Percentiles rank a stretch among this genome's conserved stretches.
Conservation (phyloP, 2,329 filamentous ascomycete species). For the Colletotrichum kahawae region DNA sequence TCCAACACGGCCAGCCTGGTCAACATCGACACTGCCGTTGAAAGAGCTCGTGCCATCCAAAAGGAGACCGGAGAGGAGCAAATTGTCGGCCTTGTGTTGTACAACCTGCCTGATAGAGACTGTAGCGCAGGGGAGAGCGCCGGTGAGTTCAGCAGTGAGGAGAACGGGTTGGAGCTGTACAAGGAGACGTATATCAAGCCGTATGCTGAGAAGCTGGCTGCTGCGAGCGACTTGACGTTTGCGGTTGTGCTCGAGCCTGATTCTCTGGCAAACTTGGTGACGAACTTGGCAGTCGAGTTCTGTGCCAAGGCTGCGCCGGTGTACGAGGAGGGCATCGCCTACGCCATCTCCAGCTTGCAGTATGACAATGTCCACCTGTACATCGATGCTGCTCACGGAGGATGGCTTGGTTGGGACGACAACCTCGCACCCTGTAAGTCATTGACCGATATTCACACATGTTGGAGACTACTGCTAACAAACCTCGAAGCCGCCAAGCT, state of each 20-base stretch:
- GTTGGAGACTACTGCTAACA: conserved; percentile 7
- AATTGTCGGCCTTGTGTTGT: conserved; percentile 48
- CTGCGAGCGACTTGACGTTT: conserved; percentile 43
- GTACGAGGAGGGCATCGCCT: conserved; percentile 47
- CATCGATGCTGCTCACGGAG: conserved; percentile 47
- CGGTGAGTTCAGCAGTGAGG: conserved; percentile 41
- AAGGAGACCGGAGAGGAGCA: conserved; percentile 38
- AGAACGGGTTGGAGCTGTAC: conserved; percentile 43
- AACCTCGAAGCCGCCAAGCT: conserved; percentile 38
- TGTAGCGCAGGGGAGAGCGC: conserved; percentile 47
- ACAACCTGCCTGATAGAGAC: conserved; percentile 50
- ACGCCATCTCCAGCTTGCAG: conserved; percentile 44
- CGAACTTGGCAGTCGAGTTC: conserved; percentile 39
- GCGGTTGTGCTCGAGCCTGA: conserved; percentile 50
- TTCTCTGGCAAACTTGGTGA: conserved; percentile 47
- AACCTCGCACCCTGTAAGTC: conserved; percentile 41
- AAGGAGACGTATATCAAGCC: conserved; percentile 44
- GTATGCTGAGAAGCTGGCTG: conserved; percentile 39
- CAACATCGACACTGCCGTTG: conserved; percentile 44
- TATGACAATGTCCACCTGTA: conserved; percentile 42
- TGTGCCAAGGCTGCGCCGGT: conserved; percentile 41
- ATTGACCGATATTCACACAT: too few species aligned
- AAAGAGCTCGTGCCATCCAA: conserved; percentile 39
- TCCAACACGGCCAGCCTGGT: conserved; percentile 38
- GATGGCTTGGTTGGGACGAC: conserved; percentile 46